Percentiles rank a stretch among this genome's conserved stretches.
Conservation (phyloP, 1,284 basidiomycete species). For the Xerocomus amazonicus region DNA sequence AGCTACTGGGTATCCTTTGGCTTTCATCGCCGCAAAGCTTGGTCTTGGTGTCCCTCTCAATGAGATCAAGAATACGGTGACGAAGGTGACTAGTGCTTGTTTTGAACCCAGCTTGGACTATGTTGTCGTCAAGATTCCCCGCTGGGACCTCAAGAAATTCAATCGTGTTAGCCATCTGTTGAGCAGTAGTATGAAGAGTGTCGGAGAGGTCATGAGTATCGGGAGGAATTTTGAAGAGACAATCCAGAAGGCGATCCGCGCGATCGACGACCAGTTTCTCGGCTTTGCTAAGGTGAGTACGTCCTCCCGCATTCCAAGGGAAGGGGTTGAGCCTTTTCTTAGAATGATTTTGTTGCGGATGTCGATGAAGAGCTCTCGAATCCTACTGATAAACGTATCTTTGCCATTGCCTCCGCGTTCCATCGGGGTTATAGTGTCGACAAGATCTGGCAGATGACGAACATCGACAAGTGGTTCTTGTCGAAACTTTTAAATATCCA, state of each 20-base stretch:
- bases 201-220: constrained; percentile 99
- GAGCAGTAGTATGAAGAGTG: constrained; percentile 97
- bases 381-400: constrained; percentile 90
- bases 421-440: constrained; percentile 90
- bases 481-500: constrained; percentile 82
- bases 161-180: constrained; percentile 83
- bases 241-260: constrained; percentile 95
- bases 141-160: constrained; percentile 99
- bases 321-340: neutral
- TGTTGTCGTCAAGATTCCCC: constrained; percentile 96
- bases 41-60: constrained; percentile 96
- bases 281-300: constrained; percentile 81
- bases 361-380: constrained; percentile 85
- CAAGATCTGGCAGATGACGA: constrained; percentile 95
- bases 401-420: constrained; percentile 88
- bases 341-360: constrained; percentile 83
- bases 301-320: neutral
- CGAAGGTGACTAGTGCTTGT: constrained; percentile 94
- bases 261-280: constrained; percentile 92
- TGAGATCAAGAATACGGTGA: constrained; percentile 97
- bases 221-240: constrained; percentile 98
- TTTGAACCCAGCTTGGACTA: constrained; percentile 99
- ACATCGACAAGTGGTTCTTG: constrained; percentile 98
- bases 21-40: constrained; percentile 97
- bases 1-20: constrained; percentile 96